Evolutionary conservation across 2,329 filamentous ascomycete species (phyloP).

Genomic region (Pyrenophora tritici-repentis): DNA sequence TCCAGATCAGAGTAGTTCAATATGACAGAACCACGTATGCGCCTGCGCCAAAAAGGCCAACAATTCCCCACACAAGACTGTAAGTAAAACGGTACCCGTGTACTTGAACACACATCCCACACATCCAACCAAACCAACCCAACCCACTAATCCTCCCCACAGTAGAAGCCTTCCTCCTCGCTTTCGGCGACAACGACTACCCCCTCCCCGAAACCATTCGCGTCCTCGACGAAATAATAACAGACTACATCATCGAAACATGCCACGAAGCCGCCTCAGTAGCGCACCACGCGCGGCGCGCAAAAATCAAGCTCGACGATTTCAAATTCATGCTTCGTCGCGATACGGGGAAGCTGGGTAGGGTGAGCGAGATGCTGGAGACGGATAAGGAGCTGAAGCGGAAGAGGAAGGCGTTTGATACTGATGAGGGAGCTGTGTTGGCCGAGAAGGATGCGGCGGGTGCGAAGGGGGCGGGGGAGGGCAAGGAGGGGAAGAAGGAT

Average conservation of each 20-base stretch:
- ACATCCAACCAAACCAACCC: too few species aligned
- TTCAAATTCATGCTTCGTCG: conserved; percentile 92
- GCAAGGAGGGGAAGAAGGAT: conserved; percentile 18
- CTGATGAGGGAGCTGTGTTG: conserved; percentile 66
- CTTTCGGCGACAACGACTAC: conserved; percentile 76
- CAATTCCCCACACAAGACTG: conserved; percentile 53
- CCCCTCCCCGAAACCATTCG: conserved; percentile 84
- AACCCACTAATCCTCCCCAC: too few species aligned
- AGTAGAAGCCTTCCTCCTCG: conserved; percentile 78
- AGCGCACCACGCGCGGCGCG: conserved; percentile 83
- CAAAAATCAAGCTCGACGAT: conserved; percentile 98
- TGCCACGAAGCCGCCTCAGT: conserved; percentile 87
- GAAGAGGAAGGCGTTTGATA: conserved; percentile 75
- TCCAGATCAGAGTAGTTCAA: conserved; percentile 1
- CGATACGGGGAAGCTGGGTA: conserved; percentile 83
- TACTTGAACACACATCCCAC: conserved; percentile 9
- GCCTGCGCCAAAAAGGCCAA: conserved; percentile 53
- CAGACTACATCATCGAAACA: conserved; percentile 89
- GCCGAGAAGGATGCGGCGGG: conserved; percentile 31
- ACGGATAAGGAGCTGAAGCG: conserved; percentile 87
- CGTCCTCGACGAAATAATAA: conserved; percentile 91
- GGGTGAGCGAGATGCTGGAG: conserved; percentile 86
- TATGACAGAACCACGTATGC: conserved; percentile 57
- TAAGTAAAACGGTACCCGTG: conserved; percentile 24
- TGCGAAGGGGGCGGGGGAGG: conserved; percentile 5